Base-by-base conservation (phyloP, 495 filamentous ascomycete species). In the Aspergillus hancockii region DNA sequence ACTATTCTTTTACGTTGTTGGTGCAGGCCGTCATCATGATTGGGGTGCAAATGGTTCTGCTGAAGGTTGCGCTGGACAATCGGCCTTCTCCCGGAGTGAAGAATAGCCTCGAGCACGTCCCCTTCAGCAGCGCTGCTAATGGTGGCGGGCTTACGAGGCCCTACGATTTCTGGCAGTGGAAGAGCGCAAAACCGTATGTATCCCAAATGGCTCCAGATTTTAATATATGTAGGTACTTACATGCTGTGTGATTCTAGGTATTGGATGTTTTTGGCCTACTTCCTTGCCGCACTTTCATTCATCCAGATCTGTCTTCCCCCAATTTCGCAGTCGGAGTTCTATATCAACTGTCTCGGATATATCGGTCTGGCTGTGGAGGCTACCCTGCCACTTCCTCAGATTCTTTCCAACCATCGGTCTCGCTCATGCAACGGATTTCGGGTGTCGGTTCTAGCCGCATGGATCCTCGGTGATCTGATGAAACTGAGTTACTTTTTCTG, bases 141-240 rank as follows among this genome's bases (percentile, higher is more conserved):
- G 62, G 66, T 18, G 34, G 56, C 18, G 61, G 64, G 23, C 64
- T 74, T 31, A 56, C 79, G 23, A 78, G 94, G 55, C 93, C 94
- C 2, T 98, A 88, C 67, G 84, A 89, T 59, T 98, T 98, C 70
- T 98, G 94, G 94, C 90, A 91, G 68, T 98, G 94, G 94, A 85
- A 81, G 62, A 84, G 82, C 30, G 81, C 88, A 19, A 88, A 87
- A 62, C 93, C 93, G 82, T 92, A 77, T 59, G 84, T 83, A 23
- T 25, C 19, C 25, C 49, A 28, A 16, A 46, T 46, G 31, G 9
- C 18, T 10, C 1, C n/a, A 18, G 5, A 25, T 5, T 41, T 25
- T 40, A 3, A 14, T 14, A 21, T 4, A 23, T 25, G 10, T 40
- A 9, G 22, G 34, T 4, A 1, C 28, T 8, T 55, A 49, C 25